Percentiles rank a stretch among this genome's conserved stretches.
These are phyloP conservation scores for Penicillium cataractarum DNA, from an alignment of 495 filamentous ascomycete genomes.

Conservation along the genomic window DNA sequence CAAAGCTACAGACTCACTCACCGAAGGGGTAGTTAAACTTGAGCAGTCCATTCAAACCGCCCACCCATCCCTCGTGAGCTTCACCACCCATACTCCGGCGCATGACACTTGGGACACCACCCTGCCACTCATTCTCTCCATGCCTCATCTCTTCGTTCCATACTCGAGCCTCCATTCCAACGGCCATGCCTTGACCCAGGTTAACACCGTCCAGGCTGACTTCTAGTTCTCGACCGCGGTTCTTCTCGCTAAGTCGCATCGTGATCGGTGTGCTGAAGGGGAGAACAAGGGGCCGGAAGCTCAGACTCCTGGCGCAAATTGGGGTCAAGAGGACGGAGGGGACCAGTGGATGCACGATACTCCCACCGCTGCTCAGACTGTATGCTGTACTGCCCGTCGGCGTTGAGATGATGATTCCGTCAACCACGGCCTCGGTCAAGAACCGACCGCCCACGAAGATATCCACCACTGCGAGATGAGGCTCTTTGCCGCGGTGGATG, in stretches of 20 bases:
- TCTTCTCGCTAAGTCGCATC: constrained; percentile 77
- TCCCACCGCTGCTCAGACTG: constrained; percentile 87
- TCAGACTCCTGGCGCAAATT: constrained; percentile 89
- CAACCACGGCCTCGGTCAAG: constrained; percentile 88
- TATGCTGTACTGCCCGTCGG: constrained; percentile 96
- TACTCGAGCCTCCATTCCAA: constrained; percentile 87
- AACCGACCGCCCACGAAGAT: constrained; percentile 83
- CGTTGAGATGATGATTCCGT: constrained; percentile 92
- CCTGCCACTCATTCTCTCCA: constrained; percentile 64
- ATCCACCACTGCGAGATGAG: constrained; percentile 88
- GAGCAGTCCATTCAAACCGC: constrained; percentile 87
- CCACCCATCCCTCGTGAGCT: constrained; percentile 89
- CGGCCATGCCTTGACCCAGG: constrained; percentile 66
- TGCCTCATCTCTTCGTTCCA: constrained; percentile 75
- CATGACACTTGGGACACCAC: constrained; percentile 63
- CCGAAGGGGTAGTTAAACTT: constrained; percentile 99
- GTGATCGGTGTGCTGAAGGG: constrained; percentile 85
- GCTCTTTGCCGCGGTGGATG: constrained; percentile 85
- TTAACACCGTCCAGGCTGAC: constrained; percentile 87
- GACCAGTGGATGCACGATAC: constrained; percentile 92
- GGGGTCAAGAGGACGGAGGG: constrained; percentile 86
- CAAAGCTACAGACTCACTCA: constrained; percentile 49
- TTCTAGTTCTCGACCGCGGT: constrained; percentile 81
- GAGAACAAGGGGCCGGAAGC: constrained; percentile 87
- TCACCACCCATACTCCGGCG: constrained; percentile 56